Percentiles rank a stretch among this genome's conserved stretches.
Conservation (phyloP, 1,139 yeast species). For the Schizosaccharomyces versatilis region DNA sequence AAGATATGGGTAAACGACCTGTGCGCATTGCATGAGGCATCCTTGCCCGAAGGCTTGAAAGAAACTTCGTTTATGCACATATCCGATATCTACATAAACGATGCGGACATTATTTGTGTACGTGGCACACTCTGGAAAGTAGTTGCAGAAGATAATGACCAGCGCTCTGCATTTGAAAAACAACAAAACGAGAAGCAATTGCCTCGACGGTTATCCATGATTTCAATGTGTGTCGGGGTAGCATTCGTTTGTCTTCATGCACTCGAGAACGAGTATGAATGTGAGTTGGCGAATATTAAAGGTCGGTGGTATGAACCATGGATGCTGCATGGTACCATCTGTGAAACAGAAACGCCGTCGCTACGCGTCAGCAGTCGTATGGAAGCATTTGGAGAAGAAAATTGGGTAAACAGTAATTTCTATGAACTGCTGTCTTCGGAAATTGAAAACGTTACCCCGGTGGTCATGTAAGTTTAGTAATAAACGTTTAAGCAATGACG, state of each 20-base stretch:
- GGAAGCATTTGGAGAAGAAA: background rate
- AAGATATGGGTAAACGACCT: constrained; percentile 5
- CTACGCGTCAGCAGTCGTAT: background rate
- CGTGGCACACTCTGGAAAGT: background rate
- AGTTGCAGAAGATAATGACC: background rate
- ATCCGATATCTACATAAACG: background rate
- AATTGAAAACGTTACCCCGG: background rate
- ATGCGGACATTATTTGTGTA: background rate
- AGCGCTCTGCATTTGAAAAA: background rate
- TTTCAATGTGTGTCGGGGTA: too few relatives aligned
- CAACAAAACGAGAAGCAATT: background rate
- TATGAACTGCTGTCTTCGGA: background rate
- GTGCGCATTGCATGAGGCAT: background rate
- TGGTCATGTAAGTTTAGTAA: background rate
- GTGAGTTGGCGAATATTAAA: background rate
- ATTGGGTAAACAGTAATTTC: background rate
- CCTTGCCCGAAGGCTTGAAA: background rate
- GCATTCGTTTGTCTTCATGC: background rate
- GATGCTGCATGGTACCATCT: background rate
- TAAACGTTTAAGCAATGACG: background rate
- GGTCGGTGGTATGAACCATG: constrained; percentile 1
- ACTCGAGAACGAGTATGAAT: background rate
- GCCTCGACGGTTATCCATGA: background rate
- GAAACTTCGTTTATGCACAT: background rate
- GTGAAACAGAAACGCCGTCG: background rate